A percentile compares a stretch with the other conserved stretches of the same genome.
Evolutionary conservation across 352 stramenopile genomes (phyloP).

Genomic region (Globisporangium takayamanum): DNA sequence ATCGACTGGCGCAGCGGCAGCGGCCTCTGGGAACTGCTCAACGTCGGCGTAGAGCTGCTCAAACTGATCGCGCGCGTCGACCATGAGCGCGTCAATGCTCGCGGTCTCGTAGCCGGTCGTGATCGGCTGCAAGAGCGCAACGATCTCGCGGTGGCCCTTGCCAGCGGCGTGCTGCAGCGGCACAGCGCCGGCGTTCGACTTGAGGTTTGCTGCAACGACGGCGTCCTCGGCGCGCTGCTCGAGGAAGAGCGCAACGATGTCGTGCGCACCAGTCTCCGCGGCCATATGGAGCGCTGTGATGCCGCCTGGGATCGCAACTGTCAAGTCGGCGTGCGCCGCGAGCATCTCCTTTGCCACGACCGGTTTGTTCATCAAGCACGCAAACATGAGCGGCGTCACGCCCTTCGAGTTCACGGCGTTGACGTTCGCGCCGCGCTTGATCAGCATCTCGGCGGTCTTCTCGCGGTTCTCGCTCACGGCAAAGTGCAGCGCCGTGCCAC

Average conservation of each 20-base stretch:
- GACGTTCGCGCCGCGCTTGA: conserved; percentile 52
- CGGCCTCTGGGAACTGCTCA: conserved; percentile 20
- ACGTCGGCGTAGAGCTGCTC: conserved; percentile 46
- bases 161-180: conserved; percentile 69
- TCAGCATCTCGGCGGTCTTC: conserved; percentile 63
- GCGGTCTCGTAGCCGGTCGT: conserved; percentile 50
- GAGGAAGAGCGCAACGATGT: conserved; percentile 57
- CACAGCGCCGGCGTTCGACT: conserved; percentile 54
- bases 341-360: conserved; percentile 54
- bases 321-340: conserved; percentile 36
- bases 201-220: conserved; percentile 39
- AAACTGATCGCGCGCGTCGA: conserved; percentile 51
- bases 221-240: conserved; percentile 38
- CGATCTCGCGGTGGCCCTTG: conserved; percentile 62
- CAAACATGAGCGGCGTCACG: conserved; percentile 70
- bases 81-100: conserved; percentile 55
- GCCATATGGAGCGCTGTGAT: conserved; percentile 76
- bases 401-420: conserved; percentile 60
- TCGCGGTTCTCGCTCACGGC: conserved; percentile 76
- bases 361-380: conserved; percentile 74
- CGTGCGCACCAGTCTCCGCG: conserved; percentile 58
- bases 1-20: conserved; percentile 31
- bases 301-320: conserved; percentile 43
- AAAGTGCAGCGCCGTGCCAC: conserved; percentile 73
- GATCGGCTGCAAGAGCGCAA: conserved; percentile 53